phyloP scores from a whole-genome alignment of 495 filamentous ascomycete species.

The Talaromyces proteolyticus region DNA sequence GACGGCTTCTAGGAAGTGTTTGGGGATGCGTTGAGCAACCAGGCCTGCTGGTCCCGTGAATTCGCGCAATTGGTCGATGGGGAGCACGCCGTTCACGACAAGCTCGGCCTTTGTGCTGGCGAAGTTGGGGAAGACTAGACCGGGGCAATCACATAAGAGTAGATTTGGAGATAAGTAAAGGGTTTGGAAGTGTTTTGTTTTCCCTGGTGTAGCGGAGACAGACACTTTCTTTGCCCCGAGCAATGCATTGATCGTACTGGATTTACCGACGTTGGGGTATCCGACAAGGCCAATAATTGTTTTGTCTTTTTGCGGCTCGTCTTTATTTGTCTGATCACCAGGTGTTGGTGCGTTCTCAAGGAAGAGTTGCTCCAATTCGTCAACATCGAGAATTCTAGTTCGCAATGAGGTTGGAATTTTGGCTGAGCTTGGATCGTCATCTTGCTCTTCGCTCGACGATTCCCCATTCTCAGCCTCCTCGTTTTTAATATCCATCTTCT shows the following conservation, averaged over 20 bases:
- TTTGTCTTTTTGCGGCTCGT: slow-evolving; percentile 47
- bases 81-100: slow-evolving; percentile 90
- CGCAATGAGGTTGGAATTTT: slow-evolving; percentile 34
- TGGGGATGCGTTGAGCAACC: slow-evolving; percentile 88
- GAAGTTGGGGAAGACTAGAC: slow-evolving; percentile 98
- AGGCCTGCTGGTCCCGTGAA: slow-evolving; percentile 83
- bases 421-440: slow-evolving; percentile 29
- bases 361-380: slow-evolving; percentile 89
- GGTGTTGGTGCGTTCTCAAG: slow-evolving; percentile 61
- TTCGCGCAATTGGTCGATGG: slow-evolving; percentile 95
- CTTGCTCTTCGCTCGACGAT: slow-evolving; percentile 29
- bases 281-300: slow-evolving; percentile 91
- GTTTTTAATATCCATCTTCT: slow-evolving; percentile 31
- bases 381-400: slow-evolving; percentile 80
- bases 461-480: slow-evolving; percentile 22
- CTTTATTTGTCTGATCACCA: slow-evolving; percentile 19
- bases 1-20: slow-evolving; percentile 79
- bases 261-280: slow-evolving; percentile 99
- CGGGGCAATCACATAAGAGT: slow-evolving; percentile 95
- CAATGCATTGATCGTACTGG: slow-evolving; percentile 96
- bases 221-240: slow-evolving; percentile 98
- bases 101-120: slow-evolving; percentile 95
- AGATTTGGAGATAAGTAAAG: slow-evolving; percentile 87
- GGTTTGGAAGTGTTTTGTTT: slow-evolving; percentile 99
- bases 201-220: slow-evolving; percentile 94